Conservation (phyloP, 1,284 basidiomycete genomes). For the Austroboletus niveus region DNA sequence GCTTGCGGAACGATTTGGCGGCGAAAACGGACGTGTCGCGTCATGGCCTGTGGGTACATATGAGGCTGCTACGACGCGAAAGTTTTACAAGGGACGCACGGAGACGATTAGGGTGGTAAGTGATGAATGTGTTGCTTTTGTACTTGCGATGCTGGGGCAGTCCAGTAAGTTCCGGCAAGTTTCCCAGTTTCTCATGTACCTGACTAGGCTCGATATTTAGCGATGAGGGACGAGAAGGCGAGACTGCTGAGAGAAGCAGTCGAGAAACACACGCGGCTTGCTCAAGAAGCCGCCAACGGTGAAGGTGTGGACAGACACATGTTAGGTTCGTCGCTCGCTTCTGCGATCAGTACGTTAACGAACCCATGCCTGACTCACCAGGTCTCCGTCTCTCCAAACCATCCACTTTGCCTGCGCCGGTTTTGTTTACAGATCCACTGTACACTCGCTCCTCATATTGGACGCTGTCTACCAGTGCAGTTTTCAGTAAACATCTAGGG, state of each 20-base stretch:
- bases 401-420: conserved; percentile 61
- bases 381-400: conserved; percentile 67
- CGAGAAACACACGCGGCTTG: conserved; percentile 68
- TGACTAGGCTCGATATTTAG: background rate
- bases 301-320: conserved; percentile 84
- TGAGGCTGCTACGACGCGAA: conserved; percentile 84
- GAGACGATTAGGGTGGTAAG: conserved; percentile 84
- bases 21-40: conserved; percentile 37
- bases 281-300: conserved; percentile 68
- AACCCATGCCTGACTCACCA: conserved; percentile 24
- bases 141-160: conserved; percentile 66
- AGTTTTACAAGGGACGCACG: conserved; percentile 84
- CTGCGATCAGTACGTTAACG: background rate
- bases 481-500: conserved; percentile 78
- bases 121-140: conserved; percentile 71
- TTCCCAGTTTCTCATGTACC: background rate
- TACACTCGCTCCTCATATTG: conserved; percentile 65
- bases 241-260: conserved; percentile 64
- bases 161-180: conserved; percentile 16
- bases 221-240: conserved; percentile 46
- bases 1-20: conserved; percentile 39
- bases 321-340: conserved; percentile 51
- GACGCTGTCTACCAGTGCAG: conserved; percentile 83
- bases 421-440: conserved; percentile 71
- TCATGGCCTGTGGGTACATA: conserved; percentile 66